These are phyloP conservation scores for Sporothrix protearum DNA, from an alignment of 2,329 filamentous ascomycete species.

Conservation along the genomic window DNA sequence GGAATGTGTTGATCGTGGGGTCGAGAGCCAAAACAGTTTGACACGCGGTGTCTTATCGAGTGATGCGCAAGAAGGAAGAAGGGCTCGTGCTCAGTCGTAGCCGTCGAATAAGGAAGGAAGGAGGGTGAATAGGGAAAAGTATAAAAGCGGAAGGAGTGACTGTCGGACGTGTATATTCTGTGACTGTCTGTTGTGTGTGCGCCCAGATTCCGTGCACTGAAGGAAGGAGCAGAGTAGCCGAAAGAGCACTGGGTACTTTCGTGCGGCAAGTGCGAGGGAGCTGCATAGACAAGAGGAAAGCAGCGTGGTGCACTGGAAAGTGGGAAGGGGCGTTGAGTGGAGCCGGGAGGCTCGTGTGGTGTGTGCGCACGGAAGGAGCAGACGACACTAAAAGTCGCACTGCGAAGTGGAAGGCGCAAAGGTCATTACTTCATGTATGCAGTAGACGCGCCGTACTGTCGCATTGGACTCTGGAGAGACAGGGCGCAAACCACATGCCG, in stretches of 20 bases:
- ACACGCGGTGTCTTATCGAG: not conserved
- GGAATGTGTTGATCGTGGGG: conserved; percentile 15
- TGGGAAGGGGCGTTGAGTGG: conserved; percentile 24
- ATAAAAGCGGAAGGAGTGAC: not conserved
- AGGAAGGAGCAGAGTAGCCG: not conserved
- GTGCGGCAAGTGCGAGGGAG: not conserved
- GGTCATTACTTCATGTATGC: not conserved
- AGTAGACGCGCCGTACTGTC: not conserved
- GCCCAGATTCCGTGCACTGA: not conserved
- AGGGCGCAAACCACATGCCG: not conserved
- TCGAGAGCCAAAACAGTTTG: not conserved
- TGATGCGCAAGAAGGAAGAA: not conserved
- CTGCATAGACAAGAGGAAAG: conserved; percentile 15
- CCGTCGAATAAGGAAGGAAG: conserved; percentile 13
- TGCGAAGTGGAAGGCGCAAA: not conserved
- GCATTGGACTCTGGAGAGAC: not conserved
- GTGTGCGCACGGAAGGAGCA: conserved; percentile 14
- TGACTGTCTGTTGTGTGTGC: not conserved
- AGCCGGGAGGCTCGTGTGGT: conserved; percentile 16
- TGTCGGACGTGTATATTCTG: not conserved
- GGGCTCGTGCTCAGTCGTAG: not conserved
- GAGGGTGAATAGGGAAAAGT: not conserved
- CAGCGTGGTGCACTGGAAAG: conserved; percentile 15
- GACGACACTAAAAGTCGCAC: conserved; percentile 8
- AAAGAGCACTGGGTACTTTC: not conserved